Conservation (phyloP, 2,329 filamentous ascomycete genomes). For the Colletotrichum paranaense region DNA sequence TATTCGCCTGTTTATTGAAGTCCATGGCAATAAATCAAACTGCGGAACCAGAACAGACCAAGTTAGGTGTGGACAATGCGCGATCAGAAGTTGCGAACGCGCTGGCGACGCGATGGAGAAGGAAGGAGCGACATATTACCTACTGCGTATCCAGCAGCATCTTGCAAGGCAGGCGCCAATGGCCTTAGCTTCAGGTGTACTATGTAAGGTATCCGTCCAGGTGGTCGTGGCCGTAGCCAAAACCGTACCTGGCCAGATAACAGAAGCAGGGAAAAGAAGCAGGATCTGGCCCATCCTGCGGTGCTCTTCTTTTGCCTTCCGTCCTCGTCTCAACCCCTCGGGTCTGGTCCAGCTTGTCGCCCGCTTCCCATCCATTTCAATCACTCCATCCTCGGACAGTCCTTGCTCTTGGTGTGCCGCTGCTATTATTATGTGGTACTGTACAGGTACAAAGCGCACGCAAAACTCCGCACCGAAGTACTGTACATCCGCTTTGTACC, state of each 20-base stretch:
- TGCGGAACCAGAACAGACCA: constrained; percentile 13
- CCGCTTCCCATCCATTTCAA: neutral
- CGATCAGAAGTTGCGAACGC: neutral
- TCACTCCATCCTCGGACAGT: neutral
- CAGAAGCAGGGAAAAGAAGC: neutral
- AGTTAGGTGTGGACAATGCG: constrained; percentile 15
- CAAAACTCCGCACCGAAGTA: constrained; percentile 47
- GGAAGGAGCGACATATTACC: neutral
- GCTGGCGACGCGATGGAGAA: neutral
- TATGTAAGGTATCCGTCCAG: neutral
- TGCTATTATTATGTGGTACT: constrained; percentile 47
- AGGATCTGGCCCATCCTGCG: neutral
- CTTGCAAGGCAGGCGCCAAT: neutral
- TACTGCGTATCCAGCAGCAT: neutral
- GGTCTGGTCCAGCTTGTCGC: neutral
- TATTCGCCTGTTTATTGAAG: neutral
- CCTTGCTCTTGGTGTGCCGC: constrained; percentile 21
- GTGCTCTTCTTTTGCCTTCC: neutral
- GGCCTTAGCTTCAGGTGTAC: neutral
- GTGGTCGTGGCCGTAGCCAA: neutral
- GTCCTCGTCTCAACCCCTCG: neutral
- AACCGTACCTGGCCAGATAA: neutral
- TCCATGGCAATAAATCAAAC: neutral
- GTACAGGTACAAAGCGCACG: constrained; percentile 49
- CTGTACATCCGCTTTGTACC: constrained; percentile 50